phyloP scores from a whole-genome alignment of 2,329 filamentous ascomycete genomes.

The Colletotrichum shisoi region DNA sequence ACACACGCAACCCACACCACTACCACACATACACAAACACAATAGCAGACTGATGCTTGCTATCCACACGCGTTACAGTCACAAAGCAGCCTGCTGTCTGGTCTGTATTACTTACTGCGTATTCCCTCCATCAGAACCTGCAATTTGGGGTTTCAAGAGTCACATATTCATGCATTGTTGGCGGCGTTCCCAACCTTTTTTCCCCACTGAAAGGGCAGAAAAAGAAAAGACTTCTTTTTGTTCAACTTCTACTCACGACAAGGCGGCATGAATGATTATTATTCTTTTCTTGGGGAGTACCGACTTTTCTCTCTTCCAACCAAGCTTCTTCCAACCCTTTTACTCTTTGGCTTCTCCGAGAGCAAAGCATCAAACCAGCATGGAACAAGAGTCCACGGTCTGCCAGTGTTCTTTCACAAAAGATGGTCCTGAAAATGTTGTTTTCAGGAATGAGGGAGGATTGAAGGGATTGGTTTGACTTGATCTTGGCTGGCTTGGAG shows the following conservation, averaged over 20 bases:
- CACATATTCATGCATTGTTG: slow-evolving; percentile 48
- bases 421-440: slow-evolving; percentile 2
- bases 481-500: slow-evolving; percentile 32
- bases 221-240: slow-evolving; percentile 40
- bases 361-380: slow-evolving; percentile 26
- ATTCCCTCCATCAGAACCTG: slow-evolving; percentile 27
- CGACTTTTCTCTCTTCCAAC: slow-evolving; percentile 19
- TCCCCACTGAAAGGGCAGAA: slow-evolving; percentile 36
- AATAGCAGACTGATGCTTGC: too few species aligned
- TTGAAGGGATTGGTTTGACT: slow-evolving; percentile 27
- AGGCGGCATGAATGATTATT: slow-evolving; percentile 38
- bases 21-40: slow-evolving; percentile 2
- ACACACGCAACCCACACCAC: not conserved
- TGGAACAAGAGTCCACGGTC: slow-evolving; percentile 35
- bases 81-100: slow-evolving; percentile 9
- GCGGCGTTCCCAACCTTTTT: slow-evolving; percentile 47
- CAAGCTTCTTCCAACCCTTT: slow-evolving; percentile 34
- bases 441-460: slow-evolving; percentile 23
- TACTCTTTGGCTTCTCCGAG: slow-evolving; percentile 39
- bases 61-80: not conserved
- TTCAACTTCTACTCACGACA: slow-evolving; percentile 38
- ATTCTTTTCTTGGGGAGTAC: slow-evolving; percentile 36
- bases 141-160: slow-evolving; percentile 38
- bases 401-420: slow-evolving; percentile 31
- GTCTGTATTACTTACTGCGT: slow-evolving; percentile 32